Conservation (phyloP, 352 stramenopile species). For the Pythium chondricola region DNA sequence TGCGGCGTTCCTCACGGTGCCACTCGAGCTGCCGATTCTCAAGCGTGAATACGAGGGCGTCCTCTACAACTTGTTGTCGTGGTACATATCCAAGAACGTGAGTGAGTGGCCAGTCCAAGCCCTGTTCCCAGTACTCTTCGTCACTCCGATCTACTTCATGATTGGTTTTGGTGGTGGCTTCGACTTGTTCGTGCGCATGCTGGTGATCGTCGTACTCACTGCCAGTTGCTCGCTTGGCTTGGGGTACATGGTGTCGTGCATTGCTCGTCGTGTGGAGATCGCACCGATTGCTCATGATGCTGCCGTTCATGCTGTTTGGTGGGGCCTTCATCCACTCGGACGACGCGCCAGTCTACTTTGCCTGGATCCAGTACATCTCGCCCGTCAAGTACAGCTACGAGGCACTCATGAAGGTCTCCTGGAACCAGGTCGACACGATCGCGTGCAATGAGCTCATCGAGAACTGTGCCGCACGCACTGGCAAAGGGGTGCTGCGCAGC, state of each 20-base stretch:
- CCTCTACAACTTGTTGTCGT: constrained; percentile 18
- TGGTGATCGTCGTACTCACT: constrained; percentile 20
- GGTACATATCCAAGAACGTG: constrained; percentile 28
- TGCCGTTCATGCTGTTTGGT: constrained; percentile 23
- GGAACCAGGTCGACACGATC: constrained; percentile 4
- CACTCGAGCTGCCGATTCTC: constrained; percentile 20
- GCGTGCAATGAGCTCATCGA: too few relatives aligned
- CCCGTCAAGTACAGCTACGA: constrained; percentile 26
- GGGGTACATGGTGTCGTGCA: constrained; percentile 11
- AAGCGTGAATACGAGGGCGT: constrained; percentile 17
- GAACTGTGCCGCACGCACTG: too few relatives aligned
- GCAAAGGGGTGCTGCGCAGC: too few relatives aligned
- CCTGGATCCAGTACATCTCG: constrained; percentile 26
- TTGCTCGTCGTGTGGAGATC: constrained; percentile 5
- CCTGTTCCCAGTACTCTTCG: constrained; percentile 19
- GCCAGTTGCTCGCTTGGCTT: too few relatives aligned
- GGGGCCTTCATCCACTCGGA: constrained; percentile 23
- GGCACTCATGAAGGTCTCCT: constrained; percentile 15
- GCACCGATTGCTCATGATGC: constrained; percentile 8
- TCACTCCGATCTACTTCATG: constrained; percentile 26
- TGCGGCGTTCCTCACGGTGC: constrained; percentile 13
- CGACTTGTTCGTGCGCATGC: constrained; percentile 24
- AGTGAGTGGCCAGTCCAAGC: constrained; percentile 17
- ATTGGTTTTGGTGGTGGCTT: constrained; percentile 19
- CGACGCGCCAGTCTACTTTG: constrained; percentile 20